Evolutionary conservation across 495 filamentous ascomycete genomes (phyloP), one percentile per base, ranked within the genome.

Genomic region (Acidomyces sp.): DNA sequence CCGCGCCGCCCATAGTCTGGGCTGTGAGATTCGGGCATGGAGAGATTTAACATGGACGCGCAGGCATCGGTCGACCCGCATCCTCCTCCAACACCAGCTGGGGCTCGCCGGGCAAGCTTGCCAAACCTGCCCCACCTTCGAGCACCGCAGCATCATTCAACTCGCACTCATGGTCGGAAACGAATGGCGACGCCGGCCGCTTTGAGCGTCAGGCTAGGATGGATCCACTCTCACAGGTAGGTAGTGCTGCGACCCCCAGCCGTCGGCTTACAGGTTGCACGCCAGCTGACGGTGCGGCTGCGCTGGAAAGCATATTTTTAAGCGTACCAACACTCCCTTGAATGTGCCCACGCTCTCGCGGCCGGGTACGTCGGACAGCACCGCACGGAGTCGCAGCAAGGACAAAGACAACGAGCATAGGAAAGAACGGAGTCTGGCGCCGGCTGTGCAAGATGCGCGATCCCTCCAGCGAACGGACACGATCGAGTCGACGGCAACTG

Each of bases 191-290:
- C 3, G 36, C 20, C 21, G 29, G 16, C 46, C n/a, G 38, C 11
- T 27, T 41, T 9, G 39, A 33, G 3, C 29, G 17, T 17, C 39
- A 42, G 40, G 40, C 46, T 2, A 35, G 31, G 4, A 55, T 58
- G 13, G 55, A 58, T 27, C 55, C 55, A 34, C 41, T 58, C 22
- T 51, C 55, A 30, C 49, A 55, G 44, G 53, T 56, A 51, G 34
- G 51, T 49, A 39, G 20, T 34, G 15, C 6, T 11, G 16, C 32
- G 25, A 13, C 9, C 22, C 12, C 12, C 20, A 24, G 6, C 11
- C 23, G 25, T 40, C 20, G 17, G 35, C 35, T 34, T 7, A 37
- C 32, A 9, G 9, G 5, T 16, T 16, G 5, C 9, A 20, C 25
- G 17, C 12, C 7, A 37, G 20, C 9, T 37, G 35, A 6, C 16